Conservation (phyloP, 306 rosid genomes). For the Hippophae rhamnoides region DNA sequence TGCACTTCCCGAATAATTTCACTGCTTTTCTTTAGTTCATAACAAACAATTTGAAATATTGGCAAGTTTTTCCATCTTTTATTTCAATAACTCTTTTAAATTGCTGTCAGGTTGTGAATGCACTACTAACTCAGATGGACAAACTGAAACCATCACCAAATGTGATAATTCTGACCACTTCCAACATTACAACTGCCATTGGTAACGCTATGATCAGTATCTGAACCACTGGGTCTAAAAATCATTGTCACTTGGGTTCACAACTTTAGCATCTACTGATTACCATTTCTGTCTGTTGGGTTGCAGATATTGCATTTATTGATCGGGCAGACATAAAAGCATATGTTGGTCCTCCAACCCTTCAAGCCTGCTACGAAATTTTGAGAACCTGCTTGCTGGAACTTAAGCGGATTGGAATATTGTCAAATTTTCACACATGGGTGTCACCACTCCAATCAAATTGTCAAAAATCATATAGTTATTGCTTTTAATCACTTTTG, state of each 20-base stretch:
- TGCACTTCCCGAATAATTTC: not conserved
- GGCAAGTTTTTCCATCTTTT: not conserved
- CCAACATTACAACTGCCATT: conserved; percentile 89
- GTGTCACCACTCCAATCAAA: not conserved
- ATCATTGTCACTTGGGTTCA: too few relatives aligned
- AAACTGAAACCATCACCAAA: conserved; percentile 84
- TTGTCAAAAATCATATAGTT: too few relatives aligned
- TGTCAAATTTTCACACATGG: conserved; percentile 48
- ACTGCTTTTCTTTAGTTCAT: not conserved
- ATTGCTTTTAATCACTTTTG: too few relatives aligned
- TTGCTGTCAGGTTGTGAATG: conserved; percentile 85
- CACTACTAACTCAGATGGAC: conserved; percentile 91
- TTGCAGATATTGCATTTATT: conserved; percentile 89
- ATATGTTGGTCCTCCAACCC: conserved; percentile 95
- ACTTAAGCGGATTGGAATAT: conserved; percentile 56
- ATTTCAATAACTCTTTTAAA: conserved; percentile 16
- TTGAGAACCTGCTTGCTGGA: conserved; percentile 80
- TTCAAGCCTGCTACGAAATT: conserved; percentile 90
- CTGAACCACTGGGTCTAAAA: conserved; percentile 2
- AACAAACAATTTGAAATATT: not conserved
- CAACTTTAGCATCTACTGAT: not conserved
- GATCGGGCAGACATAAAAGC: conserved; percentile 98
- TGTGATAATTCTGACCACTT: conserved; percentile 84
- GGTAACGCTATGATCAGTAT: conserved; percentile 50
- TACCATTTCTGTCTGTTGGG: conserved; percentile 12